A percentile compares a stretch with the other conserved stretches of the same genome.
These are phyloP conservation scores for Amyloporia xantha DNA, from an alignment of 768 basidiomycete genomes.

Conservation along the genomic window DNA sequence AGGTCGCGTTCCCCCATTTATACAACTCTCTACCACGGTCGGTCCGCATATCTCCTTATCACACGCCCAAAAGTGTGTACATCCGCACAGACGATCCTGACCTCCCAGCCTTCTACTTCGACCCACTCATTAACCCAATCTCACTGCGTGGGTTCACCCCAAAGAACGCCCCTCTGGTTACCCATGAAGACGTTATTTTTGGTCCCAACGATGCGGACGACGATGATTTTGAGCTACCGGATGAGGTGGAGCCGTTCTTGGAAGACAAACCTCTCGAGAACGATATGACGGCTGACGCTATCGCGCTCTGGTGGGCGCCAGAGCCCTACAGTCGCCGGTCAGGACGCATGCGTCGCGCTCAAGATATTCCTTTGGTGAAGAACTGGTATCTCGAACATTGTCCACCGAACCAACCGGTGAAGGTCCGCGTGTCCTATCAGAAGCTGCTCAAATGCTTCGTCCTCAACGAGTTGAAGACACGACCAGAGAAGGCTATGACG, in stretches of 20 bases:
- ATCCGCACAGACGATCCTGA: conserved; percentile 99
- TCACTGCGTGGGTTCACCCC: conserved; percentile 81
- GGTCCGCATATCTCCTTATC: conserved; percentile 88
- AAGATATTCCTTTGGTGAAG: conserved; percentile 94
- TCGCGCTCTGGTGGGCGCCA: conserved; percentile 98
- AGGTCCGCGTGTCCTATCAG: conserved; percentile 98
- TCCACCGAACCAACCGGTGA: conserved; percentile 92
- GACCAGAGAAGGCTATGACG: conserved; percentile 92
- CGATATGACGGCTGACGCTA: conserved; percentile 91
- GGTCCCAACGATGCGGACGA: conserved; percentile 82
- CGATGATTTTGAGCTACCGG: conserved; percentile 84
- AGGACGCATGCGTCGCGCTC: conserved; percentile 88
- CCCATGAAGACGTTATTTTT: conserved; percentile 91
- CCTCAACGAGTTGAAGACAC: conserved; percentile 85
- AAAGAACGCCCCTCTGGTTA: conserved; percentile 74
- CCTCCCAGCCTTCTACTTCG: conserved; percentile 97
- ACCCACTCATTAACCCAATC: conserved; percentile 96
- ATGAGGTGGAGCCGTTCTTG: conserved; percentile 73
- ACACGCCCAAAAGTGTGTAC: conserved; percentile 94
- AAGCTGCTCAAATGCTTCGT: conserved; percentile 95
- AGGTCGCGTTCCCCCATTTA: conserved; percentile 96
- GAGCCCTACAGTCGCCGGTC: conserved; percentile 92
- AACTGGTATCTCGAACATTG: conserved; percentile 99
- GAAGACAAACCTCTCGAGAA: conserved; percentile 74
- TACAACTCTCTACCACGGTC: conserved; percentile 98